These are phyloP conservation scores for Fusarium incarnatum DNA, from an alignment of 2,329 filamentous ascomycete species.

Conservation along the genomic window DNA sequence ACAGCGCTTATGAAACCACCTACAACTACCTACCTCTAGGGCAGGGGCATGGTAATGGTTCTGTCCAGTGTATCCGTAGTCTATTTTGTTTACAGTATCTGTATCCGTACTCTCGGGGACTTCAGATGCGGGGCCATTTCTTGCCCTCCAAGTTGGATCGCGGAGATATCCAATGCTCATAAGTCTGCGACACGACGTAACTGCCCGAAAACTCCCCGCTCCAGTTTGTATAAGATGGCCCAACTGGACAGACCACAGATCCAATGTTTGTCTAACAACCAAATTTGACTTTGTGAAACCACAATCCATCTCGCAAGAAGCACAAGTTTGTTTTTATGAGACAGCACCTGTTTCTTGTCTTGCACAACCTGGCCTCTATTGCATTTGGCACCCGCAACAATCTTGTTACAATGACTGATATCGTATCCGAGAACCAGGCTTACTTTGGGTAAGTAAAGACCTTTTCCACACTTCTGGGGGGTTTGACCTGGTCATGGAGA, in stretches of 20 bases:
- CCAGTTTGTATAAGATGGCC: constrained; percentile 32
- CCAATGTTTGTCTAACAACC: constrained; percentile 11
- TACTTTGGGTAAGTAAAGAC: constrained; percentile 57
- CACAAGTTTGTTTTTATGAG: constrained; percentile 22
- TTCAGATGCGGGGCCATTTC: constrained; percentile 26
- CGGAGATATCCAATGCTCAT: constrained; percentile 32
- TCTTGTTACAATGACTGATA: constrained; percentile 48
- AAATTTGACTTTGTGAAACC: constrained; percentile 14
- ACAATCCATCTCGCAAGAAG: constrained; percentile 6
- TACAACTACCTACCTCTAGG: too few relatives aligned
- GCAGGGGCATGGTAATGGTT: neutral
- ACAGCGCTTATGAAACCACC: too few relatives aligned
- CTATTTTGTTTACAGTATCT: neutral
- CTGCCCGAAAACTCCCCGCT: constrained; percentile 52
- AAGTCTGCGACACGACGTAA: constrained; percentile 29
- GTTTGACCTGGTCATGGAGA: neutral
- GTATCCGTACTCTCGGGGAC: neutral
- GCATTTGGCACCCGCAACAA: constrained; percentile 45
- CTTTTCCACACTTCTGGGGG: neutral
- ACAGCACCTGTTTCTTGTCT: constrained; percentile 17
- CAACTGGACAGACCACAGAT: neutral
- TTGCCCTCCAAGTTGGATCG: neutral
- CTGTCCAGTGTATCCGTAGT: too few relatives aligned
- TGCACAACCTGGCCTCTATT: constrained; percentile 18
- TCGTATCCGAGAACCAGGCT: constrained; percentile 52